phyloP scores from a whole-genome alignment of 2,329 filamentous ascomycete species.

The Verticillium isaacii region DNA sequence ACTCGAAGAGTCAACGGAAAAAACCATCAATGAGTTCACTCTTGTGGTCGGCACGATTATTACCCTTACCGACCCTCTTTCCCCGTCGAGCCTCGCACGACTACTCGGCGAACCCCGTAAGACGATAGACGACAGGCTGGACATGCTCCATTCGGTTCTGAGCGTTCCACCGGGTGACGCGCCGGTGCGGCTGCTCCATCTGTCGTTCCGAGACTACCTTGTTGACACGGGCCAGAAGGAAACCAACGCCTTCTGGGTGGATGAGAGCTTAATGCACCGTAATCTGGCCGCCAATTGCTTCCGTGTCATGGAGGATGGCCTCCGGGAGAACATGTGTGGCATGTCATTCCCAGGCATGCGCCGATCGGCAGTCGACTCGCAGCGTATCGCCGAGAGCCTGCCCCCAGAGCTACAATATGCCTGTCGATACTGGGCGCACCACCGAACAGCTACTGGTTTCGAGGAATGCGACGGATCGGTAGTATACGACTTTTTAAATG shows the following conservation, averaged over 20 bases:
- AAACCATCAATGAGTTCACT: slow-evolving; percentile 18
- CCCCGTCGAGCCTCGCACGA: slow-evolving; percentile 16
- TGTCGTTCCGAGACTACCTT: slow-evolving; percentile 34
- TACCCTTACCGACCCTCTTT: slow-evolving; percentile 23
- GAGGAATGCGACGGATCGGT: slow-evolving; percentile 19
- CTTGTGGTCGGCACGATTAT: slow-evolving; percentile 25
- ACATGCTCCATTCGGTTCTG: slow-evolving; percentile 28
- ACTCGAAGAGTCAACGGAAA: not conserved
- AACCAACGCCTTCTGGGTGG: slow-evolving; percentile 26
- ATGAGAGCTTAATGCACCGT: slow-evolving; percentile 25
- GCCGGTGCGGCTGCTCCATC: slow-evolving; percentile 24
- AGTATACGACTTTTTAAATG: slow-evolving; percentile 27
- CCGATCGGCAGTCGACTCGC: slow-evolving; percentile 15
- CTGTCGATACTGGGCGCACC: slow-evolving; percentile 33
- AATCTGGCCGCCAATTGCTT: slow-evolving; percentile 28
- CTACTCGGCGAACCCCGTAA: slow-evolving; percentile 18
- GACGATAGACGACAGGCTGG: slow-evolving; percentile 15
- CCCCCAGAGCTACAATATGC: slow-evolving; percentile 30
- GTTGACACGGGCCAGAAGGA: slow-evolving; percentile 19
- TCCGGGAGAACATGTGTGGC: slow-evolving; percentile 30
- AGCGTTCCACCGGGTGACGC: slow-evolving; percentile 17
- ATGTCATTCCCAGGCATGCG: slow-evolving; percentile 19
- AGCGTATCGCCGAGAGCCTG: slow-evolving; percentile 17
- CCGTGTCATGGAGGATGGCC: slow-evolving; percentile 21
- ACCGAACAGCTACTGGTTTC: slow-evolving; percentile 20